Base-by-base conservation (phyloP, 371 early-diverging fungal genomes). In the Syncephalastrum monosporum region DNA sequence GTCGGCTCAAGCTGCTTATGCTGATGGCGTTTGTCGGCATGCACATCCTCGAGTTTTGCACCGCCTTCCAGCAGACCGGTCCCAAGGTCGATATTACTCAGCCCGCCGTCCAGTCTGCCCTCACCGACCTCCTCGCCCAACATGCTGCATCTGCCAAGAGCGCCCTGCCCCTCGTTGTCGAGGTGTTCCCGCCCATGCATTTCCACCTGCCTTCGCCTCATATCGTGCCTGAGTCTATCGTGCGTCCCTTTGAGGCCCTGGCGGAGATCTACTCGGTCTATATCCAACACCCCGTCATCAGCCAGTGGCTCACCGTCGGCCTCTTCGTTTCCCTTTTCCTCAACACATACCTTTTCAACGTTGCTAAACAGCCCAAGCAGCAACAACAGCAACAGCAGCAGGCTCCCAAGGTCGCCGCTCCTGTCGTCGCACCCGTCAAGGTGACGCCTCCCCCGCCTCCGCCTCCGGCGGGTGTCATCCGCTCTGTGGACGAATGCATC, bases 11-110 rank as follows among this genome's bases (percentile, higher is more conserved):
- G 64, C 71, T 86, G 4, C 67, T 82, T 19, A 56, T 63, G 61
- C 63, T 61, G 62, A 68, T 83, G 29, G 86, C 85, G 3, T 89
- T 92, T 71, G 75, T 91, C 17, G 83, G 81, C 14, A 81, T 88
- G 74, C 91, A 92, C 67, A 68, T 89, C 27, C 81, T 90, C 65
- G 87, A 86, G 56, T 70, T 88, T 29, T 84, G 86, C 60, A 82
- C 85, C n/a, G 77, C 87, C n/a, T 72, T 88, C 56, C 71, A 75
- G 56, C 68, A 70, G 15, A 29, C 63, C 4, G 65, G 71, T 24
- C 68, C 78, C 33, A 65, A 65, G 42, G 77, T 82, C 19, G 74
- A 79, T 50, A 68, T 83, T 44, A 56, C 64, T 19, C 67, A 66
- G 27, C 66, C 76, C 1, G 56, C 69, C 14, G 63, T 81, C 16